Evolutionary conservation across 2,329 filamentous ascomycete genomes (phyloP).

Genomic region (Grosmannia serpens): DNA sequence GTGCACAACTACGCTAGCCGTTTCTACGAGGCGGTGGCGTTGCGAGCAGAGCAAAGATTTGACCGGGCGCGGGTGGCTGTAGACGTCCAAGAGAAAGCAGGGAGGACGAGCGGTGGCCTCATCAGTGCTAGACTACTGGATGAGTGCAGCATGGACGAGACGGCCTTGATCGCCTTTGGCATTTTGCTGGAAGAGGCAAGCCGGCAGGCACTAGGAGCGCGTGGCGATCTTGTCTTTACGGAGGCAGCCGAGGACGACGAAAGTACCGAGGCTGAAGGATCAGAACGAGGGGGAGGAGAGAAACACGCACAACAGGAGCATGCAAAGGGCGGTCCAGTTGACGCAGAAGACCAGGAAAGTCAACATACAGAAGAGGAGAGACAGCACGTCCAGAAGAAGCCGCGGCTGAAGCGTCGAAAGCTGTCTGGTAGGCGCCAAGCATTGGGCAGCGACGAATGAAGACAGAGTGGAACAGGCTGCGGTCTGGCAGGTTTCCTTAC

Average conservation of each 20-base stretch:
- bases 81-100: not conserved
- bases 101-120: not conserved
- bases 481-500: not conserved
- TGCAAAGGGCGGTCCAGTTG: too few relatives aligned
- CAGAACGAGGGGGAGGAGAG: not conserved
- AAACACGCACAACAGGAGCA: not conserved
- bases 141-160: constrained; percentile 62
- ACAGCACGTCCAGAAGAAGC: not conserved
- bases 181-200: constrained; percentile 63
- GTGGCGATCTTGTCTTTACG: constrained; percentile 60
- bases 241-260: constrained; percentile 34
- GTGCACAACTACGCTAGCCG: constrained; percentile 57
- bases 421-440: not conserved
- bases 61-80: not conserved
- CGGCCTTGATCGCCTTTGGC: constrained; percentile 62
- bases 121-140: constrained; percentile 25
- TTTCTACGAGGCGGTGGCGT: constrained; percentile 42
- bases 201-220: constrained; percentile 46
- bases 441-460: not conserved
- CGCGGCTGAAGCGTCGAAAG: not conserved
- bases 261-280: not conserved
- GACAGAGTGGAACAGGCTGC: not conserved
- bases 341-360: not conserved
- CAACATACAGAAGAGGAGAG: not conserved
- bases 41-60: not conserved